Evolutionary conservation across 2,329 filamentous ascomycete species (phyloP).

Genomic region (Alternaria sp.): DNA sequence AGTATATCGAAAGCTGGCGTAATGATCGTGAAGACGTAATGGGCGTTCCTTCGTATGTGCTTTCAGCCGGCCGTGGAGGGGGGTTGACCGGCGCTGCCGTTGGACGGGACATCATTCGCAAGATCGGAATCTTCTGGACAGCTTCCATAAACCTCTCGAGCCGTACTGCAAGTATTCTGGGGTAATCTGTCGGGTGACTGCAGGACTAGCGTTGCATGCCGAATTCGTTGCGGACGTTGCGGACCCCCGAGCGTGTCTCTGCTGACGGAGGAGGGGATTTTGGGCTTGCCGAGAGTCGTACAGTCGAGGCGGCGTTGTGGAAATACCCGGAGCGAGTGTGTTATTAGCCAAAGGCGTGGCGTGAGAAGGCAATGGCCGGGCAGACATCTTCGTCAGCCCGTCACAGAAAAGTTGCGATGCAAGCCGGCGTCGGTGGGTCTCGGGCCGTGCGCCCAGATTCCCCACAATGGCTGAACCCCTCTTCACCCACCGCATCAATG

Average conservation of each 20-base stretch:
- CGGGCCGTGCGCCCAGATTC: slow-evolving; percentile 7
- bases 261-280: neutral
- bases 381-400: neutral
- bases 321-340: neutral
- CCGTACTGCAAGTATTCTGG: slow-evolving; percentile 14
- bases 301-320: neutral
- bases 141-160: slow-evolving; percentile 26
- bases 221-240: slow-evolving; percentile 23
- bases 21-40: slow-evolving; percentile 58
- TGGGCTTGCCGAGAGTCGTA: neutral
- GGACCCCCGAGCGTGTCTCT: slow-evolving; percentile 20
- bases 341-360: neutral
- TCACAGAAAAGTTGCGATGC: slow-evolving; percentile 23
- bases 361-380: slow-evolving; percentile 11
- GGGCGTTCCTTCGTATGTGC: slow-evolving; percentile 37
- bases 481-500: neutral
- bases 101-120: slow-evolving; percentile 32
- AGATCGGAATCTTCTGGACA: slow-evolving; percentile 25
- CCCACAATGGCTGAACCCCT: neutral
- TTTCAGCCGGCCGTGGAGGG: slow-evolving; percentile 21
- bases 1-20: slow-evolving; percentile 72
- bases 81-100: slow-evolving; percentile 26
- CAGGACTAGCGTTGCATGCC: slow-evolving; percentile 30
- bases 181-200: slow-evolving; percentile 18
- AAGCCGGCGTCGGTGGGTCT: slow-evolving; percentile 8